Percentiles rank a stretch among this genome's conserved stretches.
These are phyloP conservation scores for Sordaria brevicollis DNA, from an alignment of 495 filamentous ascomycete species.

Conservation along the genomic window DNA sequence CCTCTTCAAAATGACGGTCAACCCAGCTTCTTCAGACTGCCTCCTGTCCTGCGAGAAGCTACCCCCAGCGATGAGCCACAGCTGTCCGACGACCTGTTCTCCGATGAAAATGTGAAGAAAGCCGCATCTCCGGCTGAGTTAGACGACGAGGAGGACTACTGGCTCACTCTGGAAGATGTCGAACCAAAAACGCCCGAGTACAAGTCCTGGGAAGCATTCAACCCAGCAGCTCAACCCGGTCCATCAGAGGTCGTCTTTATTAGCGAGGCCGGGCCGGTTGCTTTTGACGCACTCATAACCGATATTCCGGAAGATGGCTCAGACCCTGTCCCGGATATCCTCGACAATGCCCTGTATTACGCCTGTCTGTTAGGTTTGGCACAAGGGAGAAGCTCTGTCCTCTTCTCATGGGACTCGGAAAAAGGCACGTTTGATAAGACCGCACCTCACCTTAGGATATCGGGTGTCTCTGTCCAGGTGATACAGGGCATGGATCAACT, in stretches of 20 bases:
- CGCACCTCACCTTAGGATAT: conserved; percentile 47
- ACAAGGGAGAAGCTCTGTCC: conserved; percentile 68
- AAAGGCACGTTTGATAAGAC: conserved; percentile 48
- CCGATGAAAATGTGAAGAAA: not conserved
- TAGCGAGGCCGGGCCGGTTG: conserved; percentile 61
- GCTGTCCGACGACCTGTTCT: not conserved
- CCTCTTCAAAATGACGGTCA: not conserved
- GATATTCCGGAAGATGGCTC: not conserved
- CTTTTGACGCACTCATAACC: conserved; percentile 58
- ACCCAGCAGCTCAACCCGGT: conserved; percentile 25
- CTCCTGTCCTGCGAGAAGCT: conserved; percentile 19
- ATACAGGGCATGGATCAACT: conserved; percentile 46
- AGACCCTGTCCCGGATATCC: conserved; percentile 11
- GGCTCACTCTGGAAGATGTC: conserved; percentile 33
- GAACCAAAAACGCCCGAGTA: conserved; percentile 29
- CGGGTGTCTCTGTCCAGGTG: conserved; percentile 53
- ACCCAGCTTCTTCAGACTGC: conserved; percentile 32
- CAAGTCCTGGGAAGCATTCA: conserved; percentile 67
- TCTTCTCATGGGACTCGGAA: conserved; percentile 59
- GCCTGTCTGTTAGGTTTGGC: conserved; percentile 59
- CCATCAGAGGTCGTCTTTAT: conserved; percentile 44
- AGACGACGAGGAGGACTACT: conserved; percentile 38
- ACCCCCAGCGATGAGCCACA: not conserved
- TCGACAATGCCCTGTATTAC: conserved; percentile 42
- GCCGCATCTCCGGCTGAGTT: not conserved